Evolutionary conservation across 306 rosid genomes (phyloP), one percentile per base, ranked within the genome.

Genomic region (Corylus avellana): DNA sequence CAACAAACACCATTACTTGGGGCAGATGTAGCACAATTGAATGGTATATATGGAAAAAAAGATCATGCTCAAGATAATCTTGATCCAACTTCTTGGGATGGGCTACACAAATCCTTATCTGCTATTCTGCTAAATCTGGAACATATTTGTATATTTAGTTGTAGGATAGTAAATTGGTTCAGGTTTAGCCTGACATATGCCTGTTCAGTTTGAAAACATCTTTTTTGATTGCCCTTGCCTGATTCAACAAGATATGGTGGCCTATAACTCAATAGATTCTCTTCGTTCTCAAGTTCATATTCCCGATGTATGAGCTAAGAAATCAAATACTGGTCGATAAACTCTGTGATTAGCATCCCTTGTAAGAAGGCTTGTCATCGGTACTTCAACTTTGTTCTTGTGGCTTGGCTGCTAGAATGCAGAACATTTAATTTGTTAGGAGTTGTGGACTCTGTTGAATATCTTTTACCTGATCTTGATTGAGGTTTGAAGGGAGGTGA

Each of bases 371-470:
- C 18, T 66, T 66, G 6, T 66, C 35, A 3, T 14, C 2, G 71
- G 49, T 37, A 7, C 71, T 35, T 39, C 16, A 29, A 61, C 13
- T 25, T 10, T 61, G 1, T 61, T 61, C 4, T 61, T 27, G 39
- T 59, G 25, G 67, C 6, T 29, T 61, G 68, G 18, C 68, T 61
- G 39, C 68, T 61, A 61, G 68, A 61, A 61, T 61, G 7, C 57
- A 53, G 20, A 17, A 17, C 57, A 17, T 53, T 2, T 12, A 27
- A 61, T 25, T 58, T 61, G 9, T 12, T 27, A 6, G 68, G 22
- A 61, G 68, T 25, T 57, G 29, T 27, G 68, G 68, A 4, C 39
- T 61, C 16, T 61, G 32, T 61, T 25, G 68, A 61, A 22, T 61
- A 61, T 61, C 68, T 25, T 12, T 13, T 22, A 61, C 68, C 14